phyloP scores from a whole-genome alignment of 345 rosid species.

The Carallia brachiata region DNA sequence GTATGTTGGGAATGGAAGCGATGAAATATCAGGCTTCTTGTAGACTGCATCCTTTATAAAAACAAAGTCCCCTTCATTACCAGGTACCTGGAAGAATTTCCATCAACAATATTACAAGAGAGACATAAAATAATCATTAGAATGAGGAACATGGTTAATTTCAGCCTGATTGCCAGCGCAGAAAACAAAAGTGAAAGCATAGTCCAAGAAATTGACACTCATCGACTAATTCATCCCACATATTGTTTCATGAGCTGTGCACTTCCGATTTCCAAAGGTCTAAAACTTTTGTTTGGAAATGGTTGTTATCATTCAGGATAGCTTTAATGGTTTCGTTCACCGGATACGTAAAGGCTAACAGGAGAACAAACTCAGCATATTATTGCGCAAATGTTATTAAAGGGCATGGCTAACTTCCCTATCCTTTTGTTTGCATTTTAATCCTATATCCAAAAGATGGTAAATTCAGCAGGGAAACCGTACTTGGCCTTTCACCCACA shows the following conservation, averaged over 20 bases:
- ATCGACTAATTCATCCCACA: neutral
- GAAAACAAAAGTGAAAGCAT: neutral
- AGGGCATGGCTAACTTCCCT: neutral
- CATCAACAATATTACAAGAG: neutral
- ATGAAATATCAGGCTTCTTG: conserved; percentile 70
- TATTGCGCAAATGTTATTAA: neutral
- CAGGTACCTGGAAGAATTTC: conserved; percentile 63
- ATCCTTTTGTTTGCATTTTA: conserved; percentile 1
- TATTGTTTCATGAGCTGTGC: neutral
- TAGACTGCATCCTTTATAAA: conserved; percentile 77
- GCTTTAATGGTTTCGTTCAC: too few species aligned
- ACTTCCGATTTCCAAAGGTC: neutral
- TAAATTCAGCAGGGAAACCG: conserved; percentile 22
- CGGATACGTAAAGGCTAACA: neutral
- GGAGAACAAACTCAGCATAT: neutral
- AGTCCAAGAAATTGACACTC: neutral
- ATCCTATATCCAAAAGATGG: neutral
- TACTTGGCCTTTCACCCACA: conserved; percentile 98
- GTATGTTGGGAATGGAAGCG: conserved; percentile 90
- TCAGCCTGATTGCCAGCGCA: neutral
- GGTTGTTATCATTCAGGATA: too few species aligned
- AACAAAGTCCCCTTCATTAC: conserved; percentile 86
- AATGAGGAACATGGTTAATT: too few species aligned
- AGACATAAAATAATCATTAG: neutral
- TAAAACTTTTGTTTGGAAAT: too few species aligned